Conservation (phyloP, 495 filamentous ascomycete species). For the Penicillium cosmopolitanum region DNA sequence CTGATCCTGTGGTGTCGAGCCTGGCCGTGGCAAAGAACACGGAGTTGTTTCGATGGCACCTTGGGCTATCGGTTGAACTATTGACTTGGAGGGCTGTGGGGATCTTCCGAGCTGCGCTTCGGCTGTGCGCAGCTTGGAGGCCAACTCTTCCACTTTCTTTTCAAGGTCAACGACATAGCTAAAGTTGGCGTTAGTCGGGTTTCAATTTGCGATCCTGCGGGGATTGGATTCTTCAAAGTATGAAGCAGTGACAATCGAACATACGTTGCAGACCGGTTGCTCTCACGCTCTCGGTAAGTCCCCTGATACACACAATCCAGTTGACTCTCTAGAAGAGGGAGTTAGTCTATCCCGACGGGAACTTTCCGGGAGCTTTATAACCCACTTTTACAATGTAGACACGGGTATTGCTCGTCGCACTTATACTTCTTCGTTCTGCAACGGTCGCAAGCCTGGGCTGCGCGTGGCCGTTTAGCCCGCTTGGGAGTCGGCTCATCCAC, state of each 20-base stretch:
- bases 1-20: slow-evolving; percentile 31
- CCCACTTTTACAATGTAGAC: slow-evolving; percentile 46
- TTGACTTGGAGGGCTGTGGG: slow-evolving; percentile 14
- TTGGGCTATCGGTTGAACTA: slow-evolving; percentile 9
- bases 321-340: slow-evolving; percentile 29
- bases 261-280: slow-evolving; percentile 39
- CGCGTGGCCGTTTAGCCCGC: slow-evolving; percentile 42
- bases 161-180: slow-evolving; percentile 45
- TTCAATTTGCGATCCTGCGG: background rate
- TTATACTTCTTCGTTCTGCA: slow-evolving; percentile 50
- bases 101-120: slow-evolving; percentile 28
- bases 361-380: background rate
- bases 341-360: background rate
- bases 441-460: slow-evolving; percentile 45
- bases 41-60: slow-evolving; percentile 31
- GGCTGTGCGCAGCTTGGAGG: slow-evolving; percentile 29
- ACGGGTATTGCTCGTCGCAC: slow-evolving; percentile 48
- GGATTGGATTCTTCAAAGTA: background rate
- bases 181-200: background rate
- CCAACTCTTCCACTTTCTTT: slow-evolving; percentile 42
- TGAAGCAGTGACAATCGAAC: background rate
- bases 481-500: slow-evolving; percentile 32
- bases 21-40: slow-evolving; percentile 32
- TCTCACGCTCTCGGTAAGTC: slow-evolving; percentile 43
- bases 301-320: slow-evolving; percentile 42